phyloP scores from a whole-genome alignment of 345 rosid species.

The Turnera subulata region DNA sequence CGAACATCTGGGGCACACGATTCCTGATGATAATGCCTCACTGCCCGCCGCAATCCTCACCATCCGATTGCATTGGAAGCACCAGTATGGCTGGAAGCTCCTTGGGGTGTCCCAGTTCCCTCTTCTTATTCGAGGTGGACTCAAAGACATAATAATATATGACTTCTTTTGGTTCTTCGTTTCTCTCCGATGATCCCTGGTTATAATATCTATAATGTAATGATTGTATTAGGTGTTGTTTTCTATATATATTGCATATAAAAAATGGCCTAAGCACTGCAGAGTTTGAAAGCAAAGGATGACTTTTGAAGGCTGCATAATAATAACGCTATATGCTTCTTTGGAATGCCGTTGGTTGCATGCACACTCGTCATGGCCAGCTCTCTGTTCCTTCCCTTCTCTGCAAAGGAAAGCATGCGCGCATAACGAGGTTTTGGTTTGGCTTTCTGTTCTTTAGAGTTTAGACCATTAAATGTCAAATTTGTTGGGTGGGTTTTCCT shows the following conservation, averaged over 20 bases:
- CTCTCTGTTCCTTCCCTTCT: too few relatives aligned
- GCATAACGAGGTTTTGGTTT: too few relatives aligned
- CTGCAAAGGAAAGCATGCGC: too few relatives aligned
- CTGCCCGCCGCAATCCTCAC: slow-evolving; percentile 50
- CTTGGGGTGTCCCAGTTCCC: slow-evolving; percentile 5
- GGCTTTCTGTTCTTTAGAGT: too few relatives aligned
- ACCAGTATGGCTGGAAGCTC: slow-evolving; percentile 58
- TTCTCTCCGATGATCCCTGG: neutral
- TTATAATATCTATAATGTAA: neutral
- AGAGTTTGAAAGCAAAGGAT: slow-evolving; percentile 14
- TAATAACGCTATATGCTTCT: too few relatives aligned
- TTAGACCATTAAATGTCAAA: too few relatives aligned
- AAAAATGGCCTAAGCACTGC: neutral
- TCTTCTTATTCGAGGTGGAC: slow-evolving; percentile 33
- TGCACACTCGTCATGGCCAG: too few relatives aligned
- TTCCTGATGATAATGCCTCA: slow-evolving; percentile 39
- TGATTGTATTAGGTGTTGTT: neutral
- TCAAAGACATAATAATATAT: slow-evolving; percentile 31
- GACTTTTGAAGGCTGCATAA: slow-evolving; percentile 23
- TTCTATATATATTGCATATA: too few relatives aligned
- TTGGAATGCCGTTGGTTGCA: too few relatives aligned
- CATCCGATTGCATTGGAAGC: slow-evolving; percentile 63
- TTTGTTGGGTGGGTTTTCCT: too few relatives aligned
- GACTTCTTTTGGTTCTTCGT: neutral
- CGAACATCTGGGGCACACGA: slow-evolving; percentile 55